Conservation (phyloP, 805 yeast genomes). For the Maudiozyma saulgeensis region DNA sequence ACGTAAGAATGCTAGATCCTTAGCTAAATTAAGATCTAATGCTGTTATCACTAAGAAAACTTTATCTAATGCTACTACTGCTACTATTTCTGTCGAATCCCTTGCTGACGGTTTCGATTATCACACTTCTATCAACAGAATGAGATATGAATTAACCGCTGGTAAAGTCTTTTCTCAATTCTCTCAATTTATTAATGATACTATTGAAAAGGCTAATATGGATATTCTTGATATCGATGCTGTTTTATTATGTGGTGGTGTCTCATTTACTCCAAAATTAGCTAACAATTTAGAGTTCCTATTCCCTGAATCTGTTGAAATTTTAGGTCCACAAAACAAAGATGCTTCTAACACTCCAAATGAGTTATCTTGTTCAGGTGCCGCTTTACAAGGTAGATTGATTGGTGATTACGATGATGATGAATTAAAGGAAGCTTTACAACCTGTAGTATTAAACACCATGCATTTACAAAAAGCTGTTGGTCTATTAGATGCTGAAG, state of each 20-base stretch:
- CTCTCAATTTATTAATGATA: conserved; percentile 63
- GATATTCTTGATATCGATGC: conserved; percentile 84
- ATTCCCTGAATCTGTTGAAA: conserved; percentile 64
- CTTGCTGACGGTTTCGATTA: conserved; percentile 90
- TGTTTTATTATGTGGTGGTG: conserved; percentile 87
- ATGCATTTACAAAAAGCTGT: conserved; percentile 78
- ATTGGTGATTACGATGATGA: conserved; percentile 78
- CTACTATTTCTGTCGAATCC: conserved; percentile 90
- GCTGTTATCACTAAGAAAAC: conserved; percentile 83
- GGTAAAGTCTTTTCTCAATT: conserved; percentile 69
- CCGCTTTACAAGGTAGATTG: conserved; percentile 88
- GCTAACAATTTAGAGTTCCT: conserved; percentile 60
- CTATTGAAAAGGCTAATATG: conserved; percentile 71
- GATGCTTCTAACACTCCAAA: conserved; percentile 77
- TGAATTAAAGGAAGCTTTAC: conserved; percentile 68
- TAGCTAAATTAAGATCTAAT: conserved; percentile 81
- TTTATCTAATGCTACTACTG: conserved; percentile 75
- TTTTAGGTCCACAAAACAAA: conserved; percentile 70
- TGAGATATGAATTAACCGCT: conserved; percentile 83
- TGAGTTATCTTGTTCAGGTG: conserved; percentile 87
- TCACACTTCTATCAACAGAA: conserved; percentile 86
- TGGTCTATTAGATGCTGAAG: conserved; percentile 70
- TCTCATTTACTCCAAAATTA: conserved; percentile 85
- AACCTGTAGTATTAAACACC: conserved; percentile 74
- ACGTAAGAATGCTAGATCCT: conserved; percentile 66